These are phyloP conservation scores for Xerocomus brunneocitrinus DNA, from an alignment of 768 basidiomycete species.

Conservation along the genomic window DNA sequence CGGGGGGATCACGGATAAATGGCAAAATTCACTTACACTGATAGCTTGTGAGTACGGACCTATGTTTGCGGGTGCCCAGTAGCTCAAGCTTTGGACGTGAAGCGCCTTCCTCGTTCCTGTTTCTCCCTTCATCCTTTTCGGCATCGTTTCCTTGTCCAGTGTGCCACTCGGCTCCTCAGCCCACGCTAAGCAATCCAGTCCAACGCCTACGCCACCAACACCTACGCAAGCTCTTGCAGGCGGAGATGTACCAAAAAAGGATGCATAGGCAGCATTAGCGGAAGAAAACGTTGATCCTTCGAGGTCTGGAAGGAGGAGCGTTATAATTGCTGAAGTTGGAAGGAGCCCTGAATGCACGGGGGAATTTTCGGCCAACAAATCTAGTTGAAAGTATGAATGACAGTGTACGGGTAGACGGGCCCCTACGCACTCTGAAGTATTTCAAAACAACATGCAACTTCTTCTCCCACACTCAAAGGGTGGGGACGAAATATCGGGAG, in stretches of 20 bases:
- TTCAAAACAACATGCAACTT: slow-evolving; percentile 67
- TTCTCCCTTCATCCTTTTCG: slow-evolving; percentile 24
- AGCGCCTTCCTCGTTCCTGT: slow-evolving; percentile 54
- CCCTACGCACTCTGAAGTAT: slow-evolving; percentile 50
- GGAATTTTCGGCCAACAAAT: slow-evolving; percentile 42
- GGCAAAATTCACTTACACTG: slow-evolving; percentile 44
- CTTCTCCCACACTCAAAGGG: slow-evolving; percentile 65
- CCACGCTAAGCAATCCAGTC: slow-evolving; percentile 82
- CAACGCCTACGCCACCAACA: slow-evolving; percentile 56
- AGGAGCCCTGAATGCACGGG: slow-evolving; percentile 28
- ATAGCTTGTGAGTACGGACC: slow-evolving; percentile 97
- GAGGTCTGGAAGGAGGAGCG: slow-evolving; percentile 79
- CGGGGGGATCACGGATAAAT: background rate
- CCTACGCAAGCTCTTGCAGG: slow-evolving; percentile 94
- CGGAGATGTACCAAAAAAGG: slow-evolving; percentile 86
- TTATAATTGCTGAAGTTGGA: slow-evolving; percentile 55
- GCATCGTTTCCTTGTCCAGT: slow-evolving; percentile 9
- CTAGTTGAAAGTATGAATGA: slow-evolving; percentile 32
- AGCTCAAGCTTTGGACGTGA: slow-evolving; percentile 94
- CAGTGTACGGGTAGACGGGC: background rate
- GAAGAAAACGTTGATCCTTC: slow-evolving; percentile 54
- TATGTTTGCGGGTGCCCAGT: slow-evolving; percentile 99
- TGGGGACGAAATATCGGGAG: slow-evolving; percentile 18
- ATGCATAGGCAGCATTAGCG: slow-evolving; percentile 74
- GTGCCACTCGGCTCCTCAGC: slow-evolving; percentile 13